Conservation (phyloP, 2,329 filamentous ascomycete species). For the Aspergillus thermomutatus region DNA sequence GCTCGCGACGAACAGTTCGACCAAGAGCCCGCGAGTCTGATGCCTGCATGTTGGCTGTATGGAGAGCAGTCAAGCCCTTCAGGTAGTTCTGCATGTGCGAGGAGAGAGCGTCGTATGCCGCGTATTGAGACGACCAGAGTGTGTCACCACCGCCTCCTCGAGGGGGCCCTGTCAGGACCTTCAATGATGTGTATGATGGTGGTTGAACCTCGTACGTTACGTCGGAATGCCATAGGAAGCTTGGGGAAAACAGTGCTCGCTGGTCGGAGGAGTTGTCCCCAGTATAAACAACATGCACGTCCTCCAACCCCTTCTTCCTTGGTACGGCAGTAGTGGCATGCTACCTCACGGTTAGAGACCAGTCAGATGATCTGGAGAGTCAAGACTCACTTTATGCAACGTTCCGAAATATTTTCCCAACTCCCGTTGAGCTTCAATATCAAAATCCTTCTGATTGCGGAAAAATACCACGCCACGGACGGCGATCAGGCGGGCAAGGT, state of each 20-base stretch:
- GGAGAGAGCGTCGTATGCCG: constrained; percentile 56
- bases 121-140: constrained; percentile 58
- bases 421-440: constrained; percentile 52
- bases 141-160: constrained; percentile 56
- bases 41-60: constrained; percentile 55
- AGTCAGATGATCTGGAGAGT: neutral
- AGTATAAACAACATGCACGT: constrained; percentile 56
- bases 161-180: constrained; percentile 52
- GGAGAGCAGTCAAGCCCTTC: constrained; percentile 54
- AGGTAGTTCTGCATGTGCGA: constrained; percentile 57
- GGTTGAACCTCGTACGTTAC: constrained; percentile 58
- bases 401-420: constrained; percentile 53
- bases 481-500: constrained; percentile 52
- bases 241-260: constrained; percentile 52
- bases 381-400: constrained; percentile 44
- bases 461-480: constrained; percentile 58
- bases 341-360: constrained; percentile 15
- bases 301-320: constrained; percentile 48
- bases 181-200: constrained; percentile 56
- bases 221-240: constrained; percentile 56
- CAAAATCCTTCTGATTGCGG: constrained; percentile 53
- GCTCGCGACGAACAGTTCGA: constrained; percentile 51
- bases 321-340: constrained; percentile 56
- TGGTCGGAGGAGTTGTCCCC: constrained; percentile 54
- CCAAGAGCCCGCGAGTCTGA: constrained; percentile 49